phyloP scores from a whole-genome alignment of 2,329 filamentous ascomycete genomes.

The Berkeleyomyces rouxiae region DNA sequence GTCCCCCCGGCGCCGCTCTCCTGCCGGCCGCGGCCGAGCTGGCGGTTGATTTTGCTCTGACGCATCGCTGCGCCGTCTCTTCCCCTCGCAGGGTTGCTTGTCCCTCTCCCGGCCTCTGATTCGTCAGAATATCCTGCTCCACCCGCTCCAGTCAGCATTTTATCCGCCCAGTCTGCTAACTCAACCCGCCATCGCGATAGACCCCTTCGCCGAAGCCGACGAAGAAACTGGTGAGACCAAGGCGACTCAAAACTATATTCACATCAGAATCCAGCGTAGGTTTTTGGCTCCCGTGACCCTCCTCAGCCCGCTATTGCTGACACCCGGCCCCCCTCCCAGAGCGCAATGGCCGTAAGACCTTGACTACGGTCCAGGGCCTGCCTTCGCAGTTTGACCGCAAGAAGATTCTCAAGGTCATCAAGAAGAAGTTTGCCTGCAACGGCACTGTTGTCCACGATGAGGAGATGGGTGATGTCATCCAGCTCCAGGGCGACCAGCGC shows the following conservation, averaged over 20 bases:
- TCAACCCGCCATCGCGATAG: conserved; percentile 29
- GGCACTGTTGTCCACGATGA: conserved; percentile 93
- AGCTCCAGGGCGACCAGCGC: conserved; percentile 98
- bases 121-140: not conserved
- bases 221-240: conserved; percentile 94
- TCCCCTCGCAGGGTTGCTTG: no score
- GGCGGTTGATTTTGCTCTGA: not conserved
- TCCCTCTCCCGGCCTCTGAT: not conserved
- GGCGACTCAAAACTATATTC: conserved; percentile 94
- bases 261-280: conserved; percentile 98
- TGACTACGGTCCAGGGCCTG: conserved; percentile 98
- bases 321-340: conserved; percentile 34
- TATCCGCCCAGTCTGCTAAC: conserved; percentile 18
- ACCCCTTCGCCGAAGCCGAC: conserved; percentile 99
- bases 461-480: conserved; percentile 98
- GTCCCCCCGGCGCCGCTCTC: not conserved
- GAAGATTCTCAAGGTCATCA: conserved; percentile 99
- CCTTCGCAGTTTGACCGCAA: conserved; percentile 99
- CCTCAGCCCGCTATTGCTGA: conserved; percentile 7
- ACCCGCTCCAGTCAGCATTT: not conserved
- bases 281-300: conserved; percentile 18
- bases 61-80: no score
- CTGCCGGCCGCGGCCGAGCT: not conserved
- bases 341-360: conserved; percentile 99
- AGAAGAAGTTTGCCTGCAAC: conserved; percentile 99